These are phyloP conservation scores for Citrus cavaleriei DNA, from an alignment of 345 rosid species.

Conservation along the genomic window DNA sequence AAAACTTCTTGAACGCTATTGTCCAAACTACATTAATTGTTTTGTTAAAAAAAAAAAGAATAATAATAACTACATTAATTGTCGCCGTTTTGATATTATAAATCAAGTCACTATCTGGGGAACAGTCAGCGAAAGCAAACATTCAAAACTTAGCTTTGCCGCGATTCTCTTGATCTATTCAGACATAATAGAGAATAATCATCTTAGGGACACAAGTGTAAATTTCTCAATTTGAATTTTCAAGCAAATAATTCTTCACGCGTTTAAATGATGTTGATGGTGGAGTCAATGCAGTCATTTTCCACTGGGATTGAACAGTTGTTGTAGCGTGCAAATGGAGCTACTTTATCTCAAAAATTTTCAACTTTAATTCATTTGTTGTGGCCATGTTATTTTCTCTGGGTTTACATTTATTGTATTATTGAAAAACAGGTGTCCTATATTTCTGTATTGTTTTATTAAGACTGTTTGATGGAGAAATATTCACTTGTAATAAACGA, in stretches of 20 bases:
- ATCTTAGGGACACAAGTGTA: no score
- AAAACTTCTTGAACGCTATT: no score
- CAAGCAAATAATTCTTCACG: not conserved
- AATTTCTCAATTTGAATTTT: not conserved
- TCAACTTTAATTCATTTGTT: not conserved
- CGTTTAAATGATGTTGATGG: slow-evolving; percentile 16
- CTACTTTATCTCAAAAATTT: not conserved
- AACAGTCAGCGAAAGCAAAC: no score
- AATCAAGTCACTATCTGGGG: no score
- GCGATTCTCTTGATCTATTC: no score
- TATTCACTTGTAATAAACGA: not conserved
- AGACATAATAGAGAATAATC: no score
- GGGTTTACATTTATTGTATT: not conserved
- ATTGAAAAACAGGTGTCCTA: not conserved
- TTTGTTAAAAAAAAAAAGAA: no score
- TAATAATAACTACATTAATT: no score
- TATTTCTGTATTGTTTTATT: not conserved
- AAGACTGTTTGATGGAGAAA: not conserved
- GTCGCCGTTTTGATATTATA: no score
- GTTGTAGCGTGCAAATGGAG: slow-evolving; percentile 8
- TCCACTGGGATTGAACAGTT: slow-evolving; percentile 1
- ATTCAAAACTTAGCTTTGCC: no score
- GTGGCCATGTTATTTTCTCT: not conserved
- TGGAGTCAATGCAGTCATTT: slow-evolving; percentile 9
- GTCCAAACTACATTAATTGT: no score